phyloP scores from a whole-genome alignment of 75 land plant genomes.

The Adiantum capillusveneris region DNA sequence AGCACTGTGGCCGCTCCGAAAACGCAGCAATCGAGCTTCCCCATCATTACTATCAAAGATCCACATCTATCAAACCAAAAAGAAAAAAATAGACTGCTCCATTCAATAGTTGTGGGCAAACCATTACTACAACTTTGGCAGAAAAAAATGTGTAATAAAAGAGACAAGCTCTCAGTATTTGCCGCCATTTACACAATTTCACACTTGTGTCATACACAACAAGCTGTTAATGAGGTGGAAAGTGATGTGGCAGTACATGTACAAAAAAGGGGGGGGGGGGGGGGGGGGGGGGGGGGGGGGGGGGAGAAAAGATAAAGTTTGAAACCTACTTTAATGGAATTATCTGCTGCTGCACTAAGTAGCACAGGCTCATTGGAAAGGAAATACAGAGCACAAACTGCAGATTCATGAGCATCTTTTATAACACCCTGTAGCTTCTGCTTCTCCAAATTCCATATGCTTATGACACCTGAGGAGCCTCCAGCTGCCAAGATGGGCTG shows the following conservation, averaged over 20 bases:
- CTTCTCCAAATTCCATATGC: slow-evolving; percentile 97
- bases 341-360: slow-evolving; percentile 82
- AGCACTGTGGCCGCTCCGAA: slow-evolving; percentile 98
- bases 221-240: too few relatives aligned
- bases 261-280: too few relatives aligned
- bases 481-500: slow-evolving; percentile 95
- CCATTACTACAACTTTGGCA: too few relatives aligned
- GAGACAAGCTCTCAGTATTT: too few relatives aligned
- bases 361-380: slow-evolving; percentile 95
- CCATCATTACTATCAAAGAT: slow-evolving; percentile 96
- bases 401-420: slow-evolving; percentile 80
- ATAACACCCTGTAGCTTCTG: slow-evolving; percentile 81
- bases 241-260: too few relatives aligned
- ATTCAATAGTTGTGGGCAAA: too few relatives aligned
- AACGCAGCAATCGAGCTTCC: slow-evolving; percentile 81
- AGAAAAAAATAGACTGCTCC: neutral
- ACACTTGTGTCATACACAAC: too few relatives aligned
- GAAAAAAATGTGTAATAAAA: too few relatives aligned
- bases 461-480: slow-evolving; percentile 90
- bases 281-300: too few relatives aligned
- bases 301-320: too few relatives aligned
- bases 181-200: too few relatives aligned
- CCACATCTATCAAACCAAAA: slow-evolving; percentile 71
- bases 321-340: slow-evolving; percentile 69
- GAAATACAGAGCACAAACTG: slow-evolving; percentile 74